These are phyloP conservation scores for Thyridium curvatum DNA, from an alignment of 2,329 filamentous ascomycete genomes.

Conservation along the genomic window DNA sequence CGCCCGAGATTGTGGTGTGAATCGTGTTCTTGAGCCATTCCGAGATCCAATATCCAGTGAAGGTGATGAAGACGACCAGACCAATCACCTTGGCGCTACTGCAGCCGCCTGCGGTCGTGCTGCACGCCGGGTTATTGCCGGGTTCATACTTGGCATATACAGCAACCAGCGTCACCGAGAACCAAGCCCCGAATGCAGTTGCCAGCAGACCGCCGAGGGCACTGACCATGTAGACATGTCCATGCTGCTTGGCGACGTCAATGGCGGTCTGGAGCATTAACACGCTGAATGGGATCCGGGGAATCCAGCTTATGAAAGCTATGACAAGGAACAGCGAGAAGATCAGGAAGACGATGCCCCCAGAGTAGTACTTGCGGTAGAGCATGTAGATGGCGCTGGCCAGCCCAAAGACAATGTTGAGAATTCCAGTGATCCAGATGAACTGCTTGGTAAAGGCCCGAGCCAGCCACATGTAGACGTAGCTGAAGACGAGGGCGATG, in stretches of 20 bases:
- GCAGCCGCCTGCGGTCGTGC: conserved; percentile 54
- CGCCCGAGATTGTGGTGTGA: conserved; percentile 78
- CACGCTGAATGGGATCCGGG: conserved; percentile 82
- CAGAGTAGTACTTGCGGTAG: conserved; percentile 67
- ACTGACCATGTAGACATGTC: conserved; percentile 82
- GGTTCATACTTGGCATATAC: conserved; percentile 83
- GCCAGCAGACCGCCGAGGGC: conserved; percentile 74
- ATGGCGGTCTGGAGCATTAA: conserved; percentile 84
- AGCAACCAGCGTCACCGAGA: conserved; percentile 76
- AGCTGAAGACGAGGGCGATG: conserved; percentile 69
- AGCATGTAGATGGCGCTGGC: conserved; percentile 85
- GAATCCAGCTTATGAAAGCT: conserved; percentile 85
- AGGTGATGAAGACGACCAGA: conserved; percentile 78
- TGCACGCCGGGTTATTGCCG: conserved; percentile 39
- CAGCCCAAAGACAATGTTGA: conserved; percentile 80
- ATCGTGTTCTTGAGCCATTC: conserved; percentile 94
- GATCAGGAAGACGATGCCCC: conserved; percentile 80
- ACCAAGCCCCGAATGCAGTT: conserved; percentile 76
- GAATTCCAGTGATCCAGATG: conserved; percentile 86
- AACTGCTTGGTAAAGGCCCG: conserved; percentile 80
- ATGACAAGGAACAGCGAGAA: conserved; percentile 76
- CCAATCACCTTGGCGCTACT: conserved; percentile 75
- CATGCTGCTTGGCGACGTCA: conserved; percentile 75
- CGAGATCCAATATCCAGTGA: conserved; percentile 89
- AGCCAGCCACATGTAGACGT: conserved; percentile 68